A percentile compares a stretch with the other conserved stretches of the same genome.
Evolutionary conservation across 768 basidiomycete species (phyloP).

Genomic region (Auricularia heimuer): DNA sequence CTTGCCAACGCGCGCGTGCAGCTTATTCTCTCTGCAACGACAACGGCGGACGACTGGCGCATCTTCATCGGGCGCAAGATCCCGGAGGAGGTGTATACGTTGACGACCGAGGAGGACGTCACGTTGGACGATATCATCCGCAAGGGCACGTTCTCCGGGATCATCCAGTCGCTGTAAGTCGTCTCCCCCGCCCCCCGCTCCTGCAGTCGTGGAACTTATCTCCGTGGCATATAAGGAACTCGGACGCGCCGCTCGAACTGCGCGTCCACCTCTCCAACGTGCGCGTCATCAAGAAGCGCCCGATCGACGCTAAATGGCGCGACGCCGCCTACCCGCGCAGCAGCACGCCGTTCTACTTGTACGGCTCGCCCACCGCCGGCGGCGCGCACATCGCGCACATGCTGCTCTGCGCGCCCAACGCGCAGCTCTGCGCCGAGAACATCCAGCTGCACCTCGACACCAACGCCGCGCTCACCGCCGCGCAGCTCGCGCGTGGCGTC

Average conservation of each 20-base stretch:
- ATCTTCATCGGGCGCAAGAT: conserved; percentile 10
- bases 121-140: no score
- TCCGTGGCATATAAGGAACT: conserved; percentile 8
- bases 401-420: conserved; percentile 19
- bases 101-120: no score
- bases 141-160: no score
- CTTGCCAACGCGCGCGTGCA: conserved; percentile 28
- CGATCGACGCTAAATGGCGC: conserved; percentile 20
- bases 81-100: not conserved
- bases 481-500: not conserved
- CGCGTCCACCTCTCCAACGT: conserved; percentile 17
- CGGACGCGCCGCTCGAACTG: not conserved
- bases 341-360: conserved; percentile 32
- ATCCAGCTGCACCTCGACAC: not conserved
- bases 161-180: no score
- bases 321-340: conserved; percentile 21
- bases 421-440: conserved; percentile 15
- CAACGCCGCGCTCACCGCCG: not conserved
- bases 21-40: conserved; percentile 24
- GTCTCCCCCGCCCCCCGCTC: not conserved
- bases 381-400: conserved; percentile 29
- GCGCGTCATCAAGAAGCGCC: conserved; percentile 21
- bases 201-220: conserved; percentile 15
- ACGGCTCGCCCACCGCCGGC: conserved; percentile 17
- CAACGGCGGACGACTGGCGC: conserved; percentile 13